These are phyloP conservation scores for Tolypocladium amazonense DNA, from an alignment of 2,329 filamentous ascomycete genomes.

Conservation along the genomic window DNA sequence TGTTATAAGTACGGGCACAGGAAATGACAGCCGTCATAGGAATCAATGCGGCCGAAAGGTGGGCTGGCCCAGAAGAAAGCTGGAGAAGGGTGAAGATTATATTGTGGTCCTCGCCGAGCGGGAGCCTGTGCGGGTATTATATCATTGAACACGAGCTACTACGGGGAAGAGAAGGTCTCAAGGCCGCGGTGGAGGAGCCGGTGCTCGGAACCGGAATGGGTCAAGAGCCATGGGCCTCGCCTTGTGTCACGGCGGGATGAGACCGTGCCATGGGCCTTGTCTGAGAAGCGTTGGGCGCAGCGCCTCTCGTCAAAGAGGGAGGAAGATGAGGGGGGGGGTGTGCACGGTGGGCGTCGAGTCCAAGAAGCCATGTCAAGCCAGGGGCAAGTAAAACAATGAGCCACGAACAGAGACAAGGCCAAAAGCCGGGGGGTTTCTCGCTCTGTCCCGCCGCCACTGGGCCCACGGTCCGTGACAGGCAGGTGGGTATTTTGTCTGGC, in stretches of 20 bases:
- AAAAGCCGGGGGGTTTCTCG: neutral
- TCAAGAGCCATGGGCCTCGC: neutral
- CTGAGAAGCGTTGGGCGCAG: conserved; percentile 4
- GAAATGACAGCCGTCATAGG: neutral
- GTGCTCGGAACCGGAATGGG: neutral
- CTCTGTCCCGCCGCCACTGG: neutral
- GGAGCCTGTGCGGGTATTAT: conserved; percentile 5
- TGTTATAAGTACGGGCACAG: neutral
- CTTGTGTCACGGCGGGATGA: conserved; percentile 6
- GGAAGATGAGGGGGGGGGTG: neutral
- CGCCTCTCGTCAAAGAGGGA: neutral
- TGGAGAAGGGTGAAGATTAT: neutral
- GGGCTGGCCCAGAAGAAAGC: neutral
- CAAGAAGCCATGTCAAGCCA: neutral
- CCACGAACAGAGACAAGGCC: neutral
- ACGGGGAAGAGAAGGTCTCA: neutral
- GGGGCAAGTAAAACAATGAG: neutral
- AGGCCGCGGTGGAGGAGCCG: neutral
- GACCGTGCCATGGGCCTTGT: conserved; percentile 10
- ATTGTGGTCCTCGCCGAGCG: neutral
- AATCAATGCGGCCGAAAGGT: neutral
- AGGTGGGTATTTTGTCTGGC: neutral
- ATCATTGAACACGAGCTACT: neutral
- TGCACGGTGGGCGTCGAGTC: neutral
- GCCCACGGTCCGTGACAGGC: neutral